Evolutionary conservation across 2,329 filamentous ascomycete species (phyloP).

Genomic region (Penicillium paneum): DNA sequence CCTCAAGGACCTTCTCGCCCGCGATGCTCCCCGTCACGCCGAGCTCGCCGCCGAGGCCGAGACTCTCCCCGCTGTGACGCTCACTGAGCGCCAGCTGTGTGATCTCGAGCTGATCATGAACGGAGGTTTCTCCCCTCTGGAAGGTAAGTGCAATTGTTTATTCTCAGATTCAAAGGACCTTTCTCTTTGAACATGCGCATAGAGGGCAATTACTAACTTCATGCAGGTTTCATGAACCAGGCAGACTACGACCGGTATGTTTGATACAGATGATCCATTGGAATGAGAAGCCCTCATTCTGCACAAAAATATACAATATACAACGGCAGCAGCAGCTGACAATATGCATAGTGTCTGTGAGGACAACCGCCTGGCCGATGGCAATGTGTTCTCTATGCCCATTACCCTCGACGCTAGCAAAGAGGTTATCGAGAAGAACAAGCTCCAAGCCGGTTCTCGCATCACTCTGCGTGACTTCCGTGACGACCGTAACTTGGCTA

Average conservation of each 20-base stretch:
- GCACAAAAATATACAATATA: not conserved
- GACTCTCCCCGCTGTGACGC: constrained; percentile 74
- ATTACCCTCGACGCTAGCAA: constrained; percentile 86
- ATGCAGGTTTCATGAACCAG: constrained; percentile 88
- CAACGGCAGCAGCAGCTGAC: constrained; percentile 13
- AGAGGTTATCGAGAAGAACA: constrained; percentile 68
- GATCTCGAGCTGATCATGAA: constrained; percentile 97
- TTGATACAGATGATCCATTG: constrained; percentile 1
- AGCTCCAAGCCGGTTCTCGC: constrained; percentile 74
- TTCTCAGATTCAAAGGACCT: too few species aligned
- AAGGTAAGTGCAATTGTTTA: constrained; percentile 62
- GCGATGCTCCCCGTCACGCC: constrained; percentile 78
- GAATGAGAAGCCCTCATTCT: constrained; percentile 1
- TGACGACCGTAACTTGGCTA: constrained; percentile 93
- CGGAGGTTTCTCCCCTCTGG: constrained; percentile 94
- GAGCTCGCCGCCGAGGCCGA: constrained; percentile 83
- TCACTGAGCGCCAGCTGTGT: constrained; percentile 93
- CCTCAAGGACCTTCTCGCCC: constrained; percentile 95
- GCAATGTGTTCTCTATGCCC: constrained; percentile 92
- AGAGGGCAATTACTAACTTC: constrained; percentile 20
- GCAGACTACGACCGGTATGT: constrained; percentile 90
- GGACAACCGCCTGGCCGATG: constrained; percentile 80
- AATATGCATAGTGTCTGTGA: constrained; percentile 70
- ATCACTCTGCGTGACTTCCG: constrained; percentile 91
- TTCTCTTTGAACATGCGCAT: constrained; percentile 1